Evolutionary conservation across 345 rosid genomes (phyloP), one percentile per base, ranked within the genome.

Genomic region (Bruguiera parviflora): DNA sequence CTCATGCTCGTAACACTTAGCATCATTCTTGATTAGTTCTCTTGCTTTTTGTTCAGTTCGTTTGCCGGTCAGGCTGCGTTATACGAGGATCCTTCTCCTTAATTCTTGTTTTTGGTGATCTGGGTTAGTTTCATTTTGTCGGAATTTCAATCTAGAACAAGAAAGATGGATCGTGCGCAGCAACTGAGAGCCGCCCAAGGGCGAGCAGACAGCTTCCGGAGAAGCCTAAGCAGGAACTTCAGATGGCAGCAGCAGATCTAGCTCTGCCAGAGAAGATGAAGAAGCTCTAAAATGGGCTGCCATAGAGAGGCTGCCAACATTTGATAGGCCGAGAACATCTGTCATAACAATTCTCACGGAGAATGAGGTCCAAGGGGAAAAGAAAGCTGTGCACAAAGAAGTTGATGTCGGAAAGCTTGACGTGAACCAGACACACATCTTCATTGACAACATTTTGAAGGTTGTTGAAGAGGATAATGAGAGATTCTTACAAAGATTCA

Each of bases 401-500:
- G 71, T 73, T n/a, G 66, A 80, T 43, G 70, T 80, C 6, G 31
- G 75, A 11, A 61, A 71, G 67, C 78, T 51, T 25, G 25, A 21
- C 1, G 27, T 83, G 24, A 79, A 78, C 3, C 97, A 88, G 0
- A 77, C 85, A 2, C 89, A 91, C 68, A 79, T 75, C 62, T 91
- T 94, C 79, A 87, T 94, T 18, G 92, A 94, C 61, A 83, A 37
- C 72, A 63, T 91, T 11, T 89, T 94, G 53, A 87, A 79, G 80
- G 92, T 87, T 63, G 93, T 96, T 0, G 97, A 94, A 68, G 91
- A 88, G 77, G 98, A 94, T 74, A 94, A 91, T 52, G 96, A 9
- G 22, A n/a, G 13, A 4, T 6, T 53, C 27, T 55, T 8, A 16
- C 0, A n/a, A n/a, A n/a, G 6, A 21, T 53, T 55, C 21, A 87